Conservation (phyloP, 495 filamentous ascomycete species). For the Penicillium goetzii region DNA sequence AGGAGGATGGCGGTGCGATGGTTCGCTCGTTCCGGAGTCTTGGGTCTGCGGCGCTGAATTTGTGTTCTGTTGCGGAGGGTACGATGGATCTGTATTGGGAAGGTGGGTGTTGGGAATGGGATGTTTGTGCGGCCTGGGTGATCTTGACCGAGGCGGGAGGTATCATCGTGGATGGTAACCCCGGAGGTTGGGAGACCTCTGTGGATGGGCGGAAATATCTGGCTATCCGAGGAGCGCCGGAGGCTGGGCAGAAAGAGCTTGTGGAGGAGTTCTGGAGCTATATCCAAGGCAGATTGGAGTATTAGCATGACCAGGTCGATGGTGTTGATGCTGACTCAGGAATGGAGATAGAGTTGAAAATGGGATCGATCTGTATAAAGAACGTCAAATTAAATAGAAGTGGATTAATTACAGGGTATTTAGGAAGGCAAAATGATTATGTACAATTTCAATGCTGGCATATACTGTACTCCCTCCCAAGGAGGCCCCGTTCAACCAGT, state of each 20-base stretch:
- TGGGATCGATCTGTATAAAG: background rate
- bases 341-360: too few species aligned
- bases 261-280: constrained; percentile 80
- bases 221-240: constrained; percentile 65
- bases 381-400: background rate
- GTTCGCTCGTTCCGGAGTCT: constrained; percentile 76
- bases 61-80: constrained; percentile 80
- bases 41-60: constrained; percentile 81
- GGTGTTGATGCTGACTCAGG: background rate
- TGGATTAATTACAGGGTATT: constrained; percentile 22
- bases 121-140: constrained; percentile 90
- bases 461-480: background rate
- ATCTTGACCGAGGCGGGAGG: constrained; percentile 86
- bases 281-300: constrained; percentile 41
- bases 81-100: constrained; percentile 89
- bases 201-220: constrained; percentile 82
- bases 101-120: constrained; percentile 93
- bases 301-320: constrained; percentile 26
- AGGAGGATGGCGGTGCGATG: constrained; percentile 77
- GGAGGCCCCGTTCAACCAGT: background rate
- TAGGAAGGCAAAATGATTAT: constrained; percentile 17
- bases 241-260: constrained; percentile 70
- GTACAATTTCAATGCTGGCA: constrained; percentile 15
- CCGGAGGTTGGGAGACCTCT: constrained; percentile 71
- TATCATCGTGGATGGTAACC: constrained; percentile 75